These are phyloP conservation scores for Hymenoscyphus albidus DNA, from an alignment of 2,329 filamentous ascomycete species.

Conservation along the genomic window DNA sequence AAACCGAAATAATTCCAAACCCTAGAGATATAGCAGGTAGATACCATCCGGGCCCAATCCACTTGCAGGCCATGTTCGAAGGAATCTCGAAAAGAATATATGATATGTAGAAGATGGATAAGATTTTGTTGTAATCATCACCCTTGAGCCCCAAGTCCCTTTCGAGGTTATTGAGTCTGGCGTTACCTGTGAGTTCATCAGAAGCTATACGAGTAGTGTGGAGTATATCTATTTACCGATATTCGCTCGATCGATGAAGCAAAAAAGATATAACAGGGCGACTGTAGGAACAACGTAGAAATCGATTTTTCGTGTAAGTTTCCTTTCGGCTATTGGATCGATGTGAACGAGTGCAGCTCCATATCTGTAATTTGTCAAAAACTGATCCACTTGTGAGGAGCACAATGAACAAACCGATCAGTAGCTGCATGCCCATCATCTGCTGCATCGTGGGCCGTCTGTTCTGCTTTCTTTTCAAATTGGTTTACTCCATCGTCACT, in stretches of 20 bases:
- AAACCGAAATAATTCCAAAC: conserved; percentile 61
- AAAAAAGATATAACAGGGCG: conserved; percentile 64
- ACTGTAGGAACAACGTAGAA: conserved; percentile 63
- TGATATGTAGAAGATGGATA: conserved; percentile 67
- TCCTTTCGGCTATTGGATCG: conserved; percentile 53
- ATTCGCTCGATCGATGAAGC: conserved; percentile 72
- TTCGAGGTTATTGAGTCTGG: conserved; percentile 61
- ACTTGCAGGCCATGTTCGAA: conserved; percentile 64
- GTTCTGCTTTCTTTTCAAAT: conserved; percentile 1
- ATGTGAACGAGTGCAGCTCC: conserved; percentile 50
- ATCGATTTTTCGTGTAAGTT: conserved; percentile 61
- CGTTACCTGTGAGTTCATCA: conserved; percentile 51
- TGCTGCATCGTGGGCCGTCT: conserved; percentile 27
- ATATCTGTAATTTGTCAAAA: conserved; percentile 32
- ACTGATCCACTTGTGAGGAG: neutral
- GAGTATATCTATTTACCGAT: conserved; percentile 48
- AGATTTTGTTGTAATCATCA: conserved; percentile 66
- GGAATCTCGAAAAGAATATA: conserved; percentile 60
- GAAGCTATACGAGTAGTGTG: neutral
- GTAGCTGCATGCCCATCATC: conserved; percentile 30
- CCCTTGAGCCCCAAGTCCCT: conserved; percentile 54
- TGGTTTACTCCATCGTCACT: conserved; percentile 4
- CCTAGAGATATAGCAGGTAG: conserved; percentile 58
- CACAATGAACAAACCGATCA: conserved; percentile 22
- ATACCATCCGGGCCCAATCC: conserved; percentile 68